phyloP scores from a whole-genome alignment of 306 rosid species.

The Glycyrrhiza uralensis region DNA sequence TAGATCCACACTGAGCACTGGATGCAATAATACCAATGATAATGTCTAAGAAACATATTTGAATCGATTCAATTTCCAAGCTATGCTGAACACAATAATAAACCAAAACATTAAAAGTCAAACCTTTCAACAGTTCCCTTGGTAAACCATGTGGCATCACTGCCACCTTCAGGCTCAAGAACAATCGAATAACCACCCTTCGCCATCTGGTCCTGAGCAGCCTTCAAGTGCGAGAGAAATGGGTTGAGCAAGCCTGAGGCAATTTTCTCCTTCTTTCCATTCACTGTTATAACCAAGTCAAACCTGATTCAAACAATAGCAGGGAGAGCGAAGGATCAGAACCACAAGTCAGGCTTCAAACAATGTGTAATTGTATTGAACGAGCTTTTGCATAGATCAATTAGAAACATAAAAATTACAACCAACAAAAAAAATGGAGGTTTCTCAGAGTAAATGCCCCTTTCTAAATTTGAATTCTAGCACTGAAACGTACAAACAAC shows the following conservation, averaged over 20 bases:
- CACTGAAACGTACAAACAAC: background rate
- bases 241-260: conserved; percentile 89
- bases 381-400: background rate
- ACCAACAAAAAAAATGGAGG: background rate
- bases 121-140: conserved; percentile 87
- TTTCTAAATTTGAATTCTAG: background rate
- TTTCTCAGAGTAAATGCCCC: background rate
- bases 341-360: conserved; percentile 15
- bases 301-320: conserved; percentile 48
- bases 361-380: background rate
- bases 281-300: conserved; percentile 79
- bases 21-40: conserved; percentile 10
- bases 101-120: background rate
- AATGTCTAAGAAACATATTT: background rate
- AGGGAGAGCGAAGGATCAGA: background rate
- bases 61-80: conserved; percentile 2
- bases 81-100: background rate
- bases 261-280: conserved; percentile 90
- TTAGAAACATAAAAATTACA: background rate
- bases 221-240: conserved; percentile 86
- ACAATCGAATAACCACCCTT: conserved; percentile 89
- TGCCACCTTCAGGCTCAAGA: conserved; percentile 71
- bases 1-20: background rate
- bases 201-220: conserved; percentile 96
- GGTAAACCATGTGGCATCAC: conserved; percentile 72